Evolutionary conservation across 116 monocot species (phyloP).

Genomic region (Posidonia oceanica): DNA sequence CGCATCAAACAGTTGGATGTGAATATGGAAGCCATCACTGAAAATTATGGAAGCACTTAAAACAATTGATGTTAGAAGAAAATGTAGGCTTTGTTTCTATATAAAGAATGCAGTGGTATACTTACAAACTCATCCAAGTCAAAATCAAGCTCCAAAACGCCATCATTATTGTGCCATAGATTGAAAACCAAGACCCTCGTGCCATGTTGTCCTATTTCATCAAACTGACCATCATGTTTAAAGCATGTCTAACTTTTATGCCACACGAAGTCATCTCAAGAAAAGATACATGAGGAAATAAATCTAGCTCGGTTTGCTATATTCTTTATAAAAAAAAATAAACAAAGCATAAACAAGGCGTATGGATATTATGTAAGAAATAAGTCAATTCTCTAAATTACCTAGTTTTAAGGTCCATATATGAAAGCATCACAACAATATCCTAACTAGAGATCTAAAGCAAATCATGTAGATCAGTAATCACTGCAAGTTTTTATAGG

Average conservation of each 20-base stretch:
- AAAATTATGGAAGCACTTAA: not conserved
- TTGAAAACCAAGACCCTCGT: conserved; percentile 85
- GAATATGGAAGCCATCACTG: not conserved
- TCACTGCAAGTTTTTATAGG: no score
- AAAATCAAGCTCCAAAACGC: conserved; percentile 80
- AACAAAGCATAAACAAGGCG: no score
- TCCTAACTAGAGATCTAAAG: no score
- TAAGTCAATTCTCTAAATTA: no score
- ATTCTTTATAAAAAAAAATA: not conserved
- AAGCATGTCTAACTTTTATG: conserved; percentile 10
- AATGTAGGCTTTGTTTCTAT: not conserved
- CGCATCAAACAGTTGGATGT: not conserved
- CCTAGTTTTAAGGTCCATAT: no score
- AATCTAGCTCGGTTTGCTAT: not conserved
- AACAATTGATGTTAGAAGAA: not conserved
- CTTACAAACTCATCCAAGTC: conserved; percentile 56
- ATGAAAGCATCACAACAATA: no score
- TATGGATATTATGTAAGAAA: no score
- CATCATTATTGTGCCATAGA: conserved; percentile 77
- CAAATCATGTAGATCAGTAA: no score
- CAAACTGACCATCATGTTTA: conserved; percentile 56
- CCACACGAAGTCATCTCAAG: not conserved
- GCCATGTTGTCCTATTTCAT: conserved; percentile 60
- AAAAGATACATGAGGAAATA: not conserved
- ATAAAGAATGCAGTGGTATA: not conserved